Evolutionary conservation across 805 yeast genomes (phyloP), one percentile per base, ranked within the genome.

Genomic region (Limtongozyma cylindracea): DNA sequence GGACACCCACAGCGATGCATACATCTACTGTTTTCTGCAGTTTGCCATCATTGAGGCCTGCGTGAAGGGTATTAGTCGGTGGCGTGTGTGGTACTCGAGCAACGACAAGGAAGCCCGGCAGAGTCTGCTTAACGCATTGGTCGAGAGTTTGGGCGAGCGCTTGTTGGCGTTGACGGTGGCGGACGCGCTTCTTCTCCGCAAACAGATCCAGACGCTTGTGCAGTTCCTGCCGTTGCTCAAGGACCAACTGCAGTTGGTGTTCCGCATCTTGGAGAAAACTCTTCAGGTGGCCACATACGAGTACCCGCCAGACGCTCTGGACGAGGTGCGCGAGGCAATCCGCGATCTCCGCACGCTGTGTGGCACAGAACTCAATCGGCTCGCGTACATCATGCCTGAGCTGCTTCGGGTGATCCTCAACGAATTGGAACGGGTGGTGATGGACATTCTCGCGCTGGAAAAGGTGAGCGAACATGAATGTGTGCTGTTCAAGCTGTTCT

Each of bases 311-410:
- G 47, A 52, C 25, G 56, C 62, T 7, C 45, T 52, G n/a, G 84
- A 72, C 31, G 91, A 77, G 18, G 69, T 64, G 22, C 56, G 73
- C 15, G 93, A 80, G 29, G 49, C 72, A 6, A 65, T 88, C 19
- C 61, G 91, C 26, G 96, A 88, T 36, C 50, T 91, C 31, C 58
- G 95, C 33, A 72, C 88, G 2, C 70, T 80, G 23, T 76, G 94
- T 42, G 98, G 95, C 19, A 78, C 93, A 0, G 99, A 88, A 43
- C 54, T 88, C 26, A 84, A 88, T 41, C 53, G 98, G 37, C 58
- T 88, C 43, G 98, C 95, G 1, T 72, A 82, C 41, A 56, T 91
- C 40, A 82, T 88, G 73, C 96, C 98, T 0, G 92, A 74, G 32
- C 62, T 91, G 0, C 53, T 88, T 31, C 73, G 70, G 41, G 64